These are phyloP conservation scores for Penicillium sp. DNA, from an alignment of 2,329 filamentous ascomycete species.

Conservation along the genomic window DNA sequence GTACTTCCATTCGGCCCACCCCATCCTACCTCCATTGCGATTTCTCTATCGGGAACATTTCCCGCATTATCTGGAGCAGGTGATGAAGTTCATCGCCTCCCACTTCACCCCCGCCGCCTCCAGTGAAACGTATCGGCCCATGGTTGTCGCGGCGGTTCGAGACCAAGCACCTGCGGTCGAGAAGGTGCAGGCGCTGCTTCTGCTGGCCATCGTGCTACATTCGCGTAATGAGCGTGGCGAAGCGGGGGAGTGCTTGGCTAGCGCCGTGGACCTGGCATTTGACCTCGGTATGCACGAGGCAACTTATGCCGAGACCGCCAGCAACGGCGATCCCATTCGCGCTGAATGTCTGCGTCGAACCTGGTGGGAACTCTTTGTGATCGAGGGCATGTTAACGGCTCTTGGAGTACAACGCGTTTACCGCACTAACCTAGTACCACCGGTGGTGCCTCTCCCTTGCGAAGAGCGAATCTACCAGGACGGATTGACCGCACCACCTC, in stretches of 20 bases:
- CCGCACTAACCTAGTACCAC: constrained; percentile 64
- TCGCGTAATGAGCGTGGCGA: constrained; percentile 66
- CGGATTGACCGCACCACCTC: constrained; percentile 52
- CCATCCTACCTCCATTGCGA: constrained; percentile 50
- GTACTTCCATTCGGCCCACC: constrained; percentile 53
- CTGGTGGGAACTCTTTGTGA: constrained; percentile 83
- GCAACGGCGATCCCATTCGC: constrained; percentile 59
- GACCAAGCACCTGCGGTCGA: constrained; percentile 49
- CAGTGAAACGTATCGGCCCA: constrained; percentile 42
- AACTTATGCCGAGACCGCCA: constrained; percentile 60
- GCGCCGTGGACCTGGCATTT: constrained; percentile 66
- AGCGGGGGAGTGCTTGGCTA: constrained; percentile 61
- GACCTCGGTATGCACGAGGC: constrained; percentile 70
- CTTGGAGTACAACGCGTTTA: constrained; percentile 49
- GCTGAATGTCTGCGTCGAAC: constrained; percentile 83
- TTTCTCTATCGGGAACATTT: constrained; percentile 36
- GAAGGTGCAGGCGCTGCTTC: constrained; percentile 70
- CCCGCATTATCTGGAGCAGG: constrained; percentile 47
- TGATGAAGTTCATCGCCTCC: constrained; percentile 54
- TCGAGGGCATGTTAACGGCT: constrained; percentile 78
- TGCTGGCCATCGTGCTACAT: constrained; percentile 73
- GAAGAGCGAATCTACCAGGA: constrained; percentile 63
- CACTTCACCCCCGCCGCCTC: constrained; percentile 48
- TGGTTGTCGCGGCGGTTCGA: constrained; percentile 28
- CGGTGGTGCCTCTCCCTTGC: constrained; percentile 70